phyloP scores from a whole-genome alignment of 2,329 filamentous ascomycete species.

The Davidsoniella australis region DNA sequence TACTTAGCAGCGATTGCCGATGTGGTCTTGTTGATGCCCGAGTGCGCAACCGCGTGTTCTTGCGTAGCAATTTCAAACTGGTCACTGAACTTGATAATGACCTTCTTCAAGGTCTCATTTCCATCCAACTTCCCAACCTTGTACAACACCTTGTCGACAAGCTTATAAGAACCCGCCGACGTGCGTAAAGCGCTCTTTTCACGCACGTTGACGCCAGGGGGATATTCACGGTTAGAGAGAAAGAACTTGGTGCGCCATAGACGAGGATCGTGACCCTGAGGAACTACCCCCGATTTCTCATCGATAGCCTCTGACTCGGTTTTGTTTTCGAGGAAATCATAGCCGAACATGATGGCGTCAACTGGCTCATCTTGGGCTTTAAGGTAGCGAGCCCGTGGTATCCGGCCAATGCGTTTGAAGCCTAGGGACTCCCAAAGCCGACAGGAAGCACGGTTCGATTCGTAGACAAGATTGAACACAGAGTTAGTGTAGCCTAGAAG shows the following conservation, averaged over 20 bases:
- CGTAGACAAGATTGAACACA: slow-evolving; percentile 88
- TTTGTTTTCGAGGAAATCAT: slow-evolving; percentile 35
- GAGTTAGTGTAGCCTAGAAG: slow-evolving; percentile 78
- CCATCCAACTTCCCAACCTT: slow-evolving; percentile 39
- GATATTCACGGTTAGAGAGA: slow-evolving; percentile 85
- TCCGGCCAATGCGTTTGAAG: slow-evolving; percentile 79
- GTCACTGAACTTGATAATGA: slow-evolving; percentile 72
- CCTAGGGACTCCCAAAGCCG: slow-evolving; percentile 83
- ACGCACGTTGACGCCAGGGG: slow-evolving; percentile 77
- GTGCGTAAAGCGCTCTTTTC: slow-evolving; percentile 90
- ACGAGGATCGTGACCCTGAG: slow-evolving; percentile 49
- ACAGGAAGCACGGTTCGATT: slow-evolving; percentile 80
- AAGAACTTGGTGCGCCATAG: slow-evolving; percentile 99
- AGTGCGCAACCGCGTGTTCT: slow-evolving; percentile 61
- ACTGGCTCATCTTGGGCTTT: slow-evolving; percentile 51
- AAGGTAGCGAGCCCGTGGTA: slow-evolving; percentile 54
- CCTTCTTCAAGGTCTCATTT: slow-evolving; percentile 46
- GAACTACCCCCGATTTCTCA: slow-evolving; percentile 10
- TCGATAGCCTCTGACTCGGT: slow-evolving; percentile 18
- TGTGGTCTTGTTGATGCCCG: slow-evolving; percentile 96
- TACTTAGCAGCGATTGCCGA: slow-evolving; percentile 85
- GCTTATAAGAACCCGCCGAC: slow-evolving; percentile 88
- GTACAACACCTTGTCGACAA: slow-evolving; percentile 69
- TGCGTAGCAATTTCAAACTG: slow-evolving; percentile 79
- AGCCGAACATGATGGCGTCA: slow-evolving; percentile 65